Base-by-base conservation (phyloP, 257 asterid species). In the Capsicum pubescens region DNA sequence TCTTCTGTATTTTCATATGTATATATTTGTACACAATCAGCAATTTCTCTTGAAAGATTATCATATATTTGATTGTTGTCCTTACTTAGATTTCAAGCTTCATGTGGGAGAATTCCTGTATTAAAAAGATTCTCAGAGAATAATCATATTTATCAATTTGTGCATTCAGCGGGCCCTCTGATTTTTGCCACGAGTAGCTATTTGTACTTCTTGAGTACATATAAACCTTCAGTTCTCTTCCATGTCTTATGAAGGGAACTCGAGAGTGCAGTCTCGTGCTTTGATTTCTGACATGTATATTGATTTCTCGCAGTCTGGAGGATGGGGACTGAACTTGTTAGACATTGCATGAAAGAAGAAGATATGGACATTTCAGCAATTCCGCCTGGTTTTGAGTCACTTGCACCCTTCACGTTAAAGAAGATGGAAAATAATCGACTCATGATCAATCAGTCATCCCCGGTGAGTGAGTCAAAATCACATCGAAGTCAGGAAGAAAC, bases 381-480 rank as follows among this genome's bases (percentile, higher is more conserved):
- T 82, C 99, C 99, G 26, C 98, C 99, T 71, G 98, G 98, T 80
- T 97, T 97, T 80, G 99, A 97, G 93, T 89, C 98, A 80, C 89
- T 95, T 86, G 91, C 86, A 54, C 92, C 97, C 83, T 91, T 92
- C 88, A 87, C 92, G 86, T 80, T 92, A 69, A 92, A 92, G 88
- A 95, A 87, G 90, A 89, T 87, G 71, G 91, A 89, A 64, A 87
- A 80, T 81, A 85, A 88, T 76, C 90, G 81, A 85, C 86, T 77
- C 56, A 87, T 67, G 80, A 56, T 69, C 60, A 84, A 72, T 82
- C 85, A 63, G 83, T 87, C 92, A 11, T 81, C 89, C 84, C 79
- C 91, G 57, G 87, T 76, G 57, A 59, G 85, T 86, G 86, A 84
- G 82, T 87, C 89, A 81, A 93, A 85, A 83, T 63, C 87, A 59